Percentiles rank a stretch among this genome's conserved stretches.
Evolutionary conservation across 1,139 yeast species (phyloP).

Genomic region (Taphrina flavorubra): DNA sequence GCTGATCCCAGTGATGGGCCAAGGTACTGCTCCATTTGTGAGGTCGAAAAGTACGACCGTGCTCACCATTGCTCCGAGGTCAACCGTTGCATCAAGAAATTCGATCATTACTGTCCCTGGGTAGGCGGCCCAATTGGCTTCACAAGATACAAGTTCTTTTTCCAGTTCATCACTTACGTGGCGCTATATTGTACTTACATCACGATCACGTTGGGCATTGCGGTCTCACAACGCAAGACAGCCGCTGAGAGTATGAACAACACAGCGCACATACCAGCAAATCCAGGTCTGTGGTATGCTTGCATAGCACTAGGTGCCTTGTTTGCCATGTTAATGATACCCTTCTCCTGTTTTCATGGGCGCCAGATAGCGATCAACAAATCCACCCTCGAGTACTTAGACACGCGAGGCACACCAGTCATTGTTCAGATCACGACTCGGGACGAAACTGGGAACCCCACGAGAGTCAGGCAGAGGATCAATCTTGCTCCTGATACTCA

Average conservation of each 20-base stretch:
- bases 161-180: conserved; percentile 69
- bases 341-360: conserved; percentile 50
- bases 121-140: conserved; percentile 83
- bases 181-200: conserved; percentile 56
- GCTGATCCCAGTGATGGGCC: conserved; percentile 57
- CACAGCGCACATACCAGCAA: conserved; percentile 28
- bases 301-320: conserved; percentile 39
- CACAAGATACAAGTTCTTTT: conserved; percentile 72
- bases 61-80: conserved; percentile 80
- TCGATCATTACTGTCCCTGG: conserved; percentile 93
- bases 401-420: conserved; percentile 17
- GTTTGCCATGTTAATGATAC: conserved; percentile 47
- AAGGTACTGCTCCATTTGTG: conserved; percentile 73
- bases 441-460: not conserved
- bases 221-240: conserved; percentile 48
- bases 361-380: conserved; percentile 28
- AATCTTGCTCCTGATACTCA: conserved; percentile 45
- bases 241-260: conserved; percentile 18
- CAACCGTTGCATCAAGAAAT: conserved; percentile 65
- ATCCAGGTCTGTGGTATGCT: conserved; percentile 33
- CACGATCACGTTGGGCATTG: conserved; percentile 47
- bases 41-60: conserved; percentile 84
- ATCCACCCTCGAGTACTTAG: conserved; percentile 30
- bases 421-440: not conserved
- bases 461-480: conserved; percentile 22